Evolutionary conservation across 805 yeast species (phyloP), one percentile per base, ranked within the genome.

Genomic region (Hanseniaspora opuntiae): DNA sequence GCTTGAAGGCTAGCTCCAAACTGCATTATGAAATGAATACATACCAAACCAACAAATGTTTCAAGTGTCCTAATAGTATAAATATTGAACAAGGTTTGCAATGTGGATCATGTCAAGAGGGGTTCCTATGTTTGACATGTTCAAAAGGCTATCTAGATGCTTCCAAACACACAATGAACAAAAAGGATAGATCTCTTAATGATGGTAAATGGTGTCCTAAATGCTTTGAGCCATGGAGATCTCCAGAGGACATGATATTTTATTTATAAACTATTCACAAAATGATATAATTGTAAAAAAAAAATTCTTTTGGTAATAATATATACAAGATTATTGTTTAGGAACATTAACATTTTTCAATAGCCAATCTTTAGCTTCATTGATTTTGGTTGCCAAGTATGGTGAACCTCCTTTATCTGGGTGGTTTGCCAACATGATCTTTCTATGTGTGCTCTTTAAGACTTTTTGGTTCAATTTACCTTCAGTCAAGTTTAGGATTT

Each of bases 401-500:
- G 94, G 85, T 11, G 94, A 83, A 2, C 97, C 97, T 35, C 96
- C 96, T 64, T 81, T 84, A 71, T 89, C 97, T 11, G 97, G 97
- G 64, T 89, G 97, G 66, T 89, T 89, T 48, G 84, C 77, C 68
- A 86, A 68, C 93, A 89, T 85, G 62, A 88, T 82, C 60, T 73
- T 74, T 69, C 96, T 78, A 65, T 89, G 96, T 56, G 80, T 81
- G 57, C 81, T 89, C 65, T 84, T 88, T 62, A 88, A 72, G 61
- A 74, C 81, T 56, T 80, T 75, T 66, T 77, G 79, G 41, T 77
- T 73, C 62, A 81, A 68, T 22, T 75, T 79, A 37, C 78, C 71
- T 65, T 84, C 93, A 58, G 77, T 81, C 61, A 88, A 71, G 62
- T 83, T 84, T 60, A 90, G 75, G 32, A 90, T 85, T 63, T 79